Evolutionary conservation across 2,329 filamentous ascomycete genomes (phyloP).

Genomic region (Anisogramma anomala): DNA sequence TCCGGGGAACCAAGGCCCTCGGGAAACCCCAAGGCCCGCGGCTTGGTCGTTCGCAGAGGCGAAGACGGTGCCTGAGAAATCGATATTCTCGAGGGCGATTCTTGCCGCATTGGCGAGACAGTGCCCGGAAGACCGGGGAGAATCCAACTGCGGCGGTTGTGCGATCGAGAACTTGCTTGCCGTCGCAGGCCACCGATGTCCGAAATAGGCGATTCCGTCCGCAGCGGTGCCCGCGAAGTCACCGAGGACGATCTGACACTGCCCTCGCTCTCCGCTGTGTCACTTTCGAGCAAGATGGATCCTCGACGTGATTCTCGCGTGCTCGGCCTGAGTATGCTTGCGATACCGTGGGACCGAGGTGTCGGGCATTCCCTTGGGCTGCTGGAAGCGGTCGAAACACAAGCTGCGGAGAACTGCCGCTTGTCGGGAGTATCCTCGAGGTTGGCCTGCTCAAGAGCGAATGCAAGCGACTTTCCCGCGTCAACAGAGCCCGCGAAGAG

Average conservation of each 20-base stretch:
- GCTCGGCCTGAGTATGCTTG: conserved; percentile 45
- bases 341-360: conserved; percentile 62
- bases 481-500: conserved; percentile 49
- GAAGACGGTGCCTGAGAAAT: conserved; percentile 56
- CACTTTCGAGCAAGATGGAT: conserved; percentile 72
- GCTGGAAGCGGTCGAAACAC: conserved; percentile 71
- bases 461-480: conserved; percentile 42
- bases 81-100: conserved; percentile 68
- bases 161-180: conserved; percentile 66
- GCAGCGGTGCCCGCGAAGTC: conserved; percentile 52
- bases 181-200: conserved; percentile 68
- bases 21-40: conserved; percentile 48
- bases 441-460: conserved; percentile 38
- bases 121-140: conserved; percentile 49
- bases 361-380: conserved; percentile 88
- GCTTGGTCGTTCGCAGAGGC: conserved; percentile 75
- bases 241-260: conserved; percentile 73
- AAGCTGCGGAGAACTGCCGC: conserved; percentile 43
- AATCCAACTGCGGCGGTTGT: conserved; percentile 77
- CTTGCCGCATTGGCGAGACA: conserved; percentile 70
- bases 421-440: conserved; percentile 29
- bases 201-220: conserved; percentile 83
- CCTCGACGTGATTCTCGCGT: conserved; percentile 57
- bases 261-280: conserved; percentile 75
- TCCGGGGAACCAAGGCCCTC: conserved; percentile 72